Conservation (phyloP, 345 rosid genomes). For the Salix udensis region DNA sequence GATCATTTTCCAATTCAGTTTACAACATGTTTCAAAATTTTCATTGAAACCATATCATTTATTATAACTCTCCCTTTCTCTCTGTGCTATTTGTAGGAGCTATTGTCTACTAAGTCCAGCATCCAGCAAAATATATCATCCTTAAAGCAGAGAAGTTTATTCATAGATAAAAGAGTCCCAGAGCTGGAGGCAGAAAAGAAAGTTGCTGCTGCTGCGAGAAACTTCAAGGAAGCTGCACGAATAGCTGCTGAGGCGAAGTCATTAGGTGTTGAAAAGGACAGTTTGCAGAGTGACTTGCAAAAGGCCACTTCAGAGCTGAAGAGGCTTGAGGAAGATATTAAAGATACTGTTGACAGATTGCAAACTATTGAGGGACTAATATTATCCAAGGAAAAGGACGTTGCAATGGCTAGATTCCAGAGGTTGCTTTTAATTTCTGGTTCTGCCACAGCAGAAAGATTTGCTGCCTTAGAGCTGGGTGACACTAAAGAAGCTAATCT, state of each 20-base stretch:
- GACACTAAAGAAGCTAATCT: constrained; percentile 75
- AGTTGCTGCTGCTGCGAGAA: constrained; percentile 78
- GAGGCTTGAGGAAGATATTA: constrained; percentile 55
- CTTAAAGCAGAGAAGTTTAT: constrained; percentile 58
- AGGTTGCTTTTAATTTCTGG: constrained; percentile 56
- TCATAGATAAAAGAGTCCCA: constrained; percentile 74
- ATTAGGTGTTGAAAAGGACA: constrained; percentile 61
- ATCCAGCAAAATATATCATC: constrained; percentile 71
- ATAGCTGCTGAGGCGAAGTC: constrained; percentile 88
- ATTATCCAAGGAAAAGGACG: constrained; percentile 61
- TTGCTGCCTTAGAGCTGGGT: constrained; percentile 67
- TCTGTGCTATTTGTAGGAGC: constrained; percentile 45
- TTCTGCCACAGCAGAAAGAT: constrained; percentile 70
- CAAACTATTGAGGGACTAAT: constrained; percentile 61
- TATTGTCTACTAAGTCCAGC: constrained; percentile 72
- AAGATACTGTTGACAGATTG: constrained; percentile 51
- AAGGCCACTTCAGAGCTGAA: constrained; percentile 45
- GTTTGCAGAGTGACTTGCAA: constrained; percentile 49
- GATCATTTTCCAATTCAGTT: too few relatives aligned
- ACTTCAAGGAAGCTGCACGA: constrained; percentile 91
- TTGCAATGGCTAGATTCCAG: constrained; percentile 70
- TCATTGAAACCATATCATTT: constrained; percentile 4
- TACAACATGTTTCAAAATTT: too few relatives aligned
- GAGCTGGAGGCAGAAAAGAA: constrained; percentile 90
- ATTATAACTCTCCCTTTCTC: neutral